A percentile compares a stretch with the other conserved stretches of the same genome.
These are phyloP conservation scores for Lophiotrema nucula DNA, from an alignment of 495 filamentous ascomycete species.

Conservation along the genomic window DNA sequence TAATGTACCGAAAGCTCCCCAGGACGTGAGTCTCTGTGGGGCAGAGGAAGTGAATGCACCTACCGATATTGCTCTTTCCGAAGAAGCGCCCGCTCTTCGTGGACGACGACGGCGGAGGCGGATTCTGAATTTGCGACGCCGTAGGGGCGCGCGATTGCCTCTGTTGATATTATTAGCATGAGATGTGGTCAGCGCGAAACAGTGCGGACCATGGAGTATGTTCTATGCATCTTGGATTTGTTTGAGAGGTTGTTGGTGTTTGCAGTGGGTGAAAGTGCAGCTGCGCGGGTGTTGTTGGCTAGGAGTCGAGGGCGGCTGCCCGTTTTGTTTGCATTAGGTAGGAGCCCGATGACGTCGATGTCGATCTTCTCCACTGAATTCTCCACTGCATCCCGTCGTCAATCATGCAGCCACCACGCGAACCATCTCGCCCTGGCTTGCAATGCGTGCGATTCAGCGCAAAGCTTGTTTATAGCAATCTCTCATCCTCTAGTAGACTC, in stretches of 20 bases:
- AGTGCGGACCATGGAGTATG: slow-evolving; percentile 71
- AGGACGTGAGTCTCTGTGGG: not conserved
- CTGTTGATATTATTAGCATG: slow-evolving; percentile 34
- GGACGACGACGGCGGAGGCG: slow-evolving; percentile 83
- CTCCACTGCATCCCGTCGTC: too few species aligned
- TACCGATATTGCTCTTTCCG: slow-evolving; percentile 80
- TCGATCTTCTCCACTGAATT: not conserved
- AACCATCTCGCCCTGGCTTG: too few species aligned
- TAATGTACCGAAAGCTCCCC: too few species aligned
- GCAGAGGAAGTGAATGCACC: slow-evolving; percentile 48
- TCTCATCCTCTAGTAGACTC: too few species aligned
- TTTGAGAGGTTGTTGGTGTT: not conserved
- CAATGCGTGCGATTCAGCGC: too few species aligned
- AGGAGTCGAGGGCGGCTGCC: not conserved
- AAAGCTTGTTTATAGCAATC: too few species aligned
- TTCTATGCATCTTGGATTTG: slow-evolving; percentile 76
- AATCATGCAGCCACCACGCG: too few species aligned
- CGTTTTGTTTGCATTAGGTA: slow-evolving; percentile 17
- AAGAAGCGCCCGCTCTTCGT: slow-evolving; percentile 90
- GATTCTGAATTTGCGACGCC: slow-evolving; percentile 84
- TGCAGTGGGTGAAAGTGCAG: not conserved
- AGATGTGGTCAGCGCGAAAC: too few species aligned
- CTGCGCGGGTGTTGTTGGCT: not conserved
- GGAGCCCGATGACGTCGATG: not conserved
- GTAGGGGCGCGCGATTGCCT: slow-evolving; percentile 93